Percentiles rank a stretch among this genome's conserved stretches.
Conservation (phyloP, 225 moss, liverwort and hornwort genomes). For the Physcomitrium patens region DNA sequence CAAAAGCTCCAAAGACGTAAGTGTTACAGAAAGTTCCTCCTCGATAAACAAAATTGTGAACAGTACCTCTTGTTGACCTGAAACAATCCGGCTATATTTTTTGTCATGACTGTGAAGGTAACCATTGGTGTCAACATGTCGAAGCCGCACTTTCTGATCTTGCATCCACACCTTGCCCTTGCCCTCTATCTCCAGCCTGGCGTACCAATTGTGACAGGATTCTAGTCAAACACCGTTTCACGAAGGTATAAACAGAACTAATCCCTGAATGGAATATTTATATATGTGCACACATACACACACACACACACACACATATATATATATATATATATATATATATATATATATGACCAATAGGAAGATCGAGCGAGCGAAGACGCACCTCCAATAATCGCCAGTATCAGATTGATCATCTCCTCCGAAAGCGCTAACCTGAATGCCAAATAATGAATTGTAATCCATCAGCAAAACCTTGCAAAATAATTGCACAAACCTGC, state of each 20-base stretch:
- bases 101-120: conserved; percentile 96
- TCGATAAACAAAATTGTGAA: not conserved
- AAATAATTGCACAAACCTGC: conserved; percentile 5
- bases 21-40: not conserved
- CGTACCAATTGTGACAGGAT: conserved; percentile 8
- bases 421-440: conserved; percentile 98
- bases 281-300: too few species aligned
- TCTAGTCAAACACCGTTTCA: conserved; percentile 8
- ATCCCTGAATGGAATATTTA: not conserved
- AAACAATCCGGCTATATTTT: conserved; percentile 92
- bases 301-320: too few species aligned
- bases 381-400: conserved; percentile 95
- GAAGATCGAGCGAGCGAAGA: not conserved
- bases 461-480: conserved; percentile 24
- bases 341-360: too few species aligned
- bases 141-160: conserved; percentile 92
- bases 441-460: conserved; percentile 20
- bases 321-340: too few species aligned
- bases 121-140: conserved; percentile 86
- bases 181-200: conserved; percentile 85
- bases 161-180: conserved; percentile 80
- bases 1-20: not conserved
- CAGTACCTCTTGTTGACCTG: conserved; percentile 94
- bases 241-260: not conserved
- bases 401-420: conserved; percentile 78